Evolutionary conservation across 2,329 filamentous ascomycete genomes (phyloP).

Genomic region (Capronia epimyces): DNA sequence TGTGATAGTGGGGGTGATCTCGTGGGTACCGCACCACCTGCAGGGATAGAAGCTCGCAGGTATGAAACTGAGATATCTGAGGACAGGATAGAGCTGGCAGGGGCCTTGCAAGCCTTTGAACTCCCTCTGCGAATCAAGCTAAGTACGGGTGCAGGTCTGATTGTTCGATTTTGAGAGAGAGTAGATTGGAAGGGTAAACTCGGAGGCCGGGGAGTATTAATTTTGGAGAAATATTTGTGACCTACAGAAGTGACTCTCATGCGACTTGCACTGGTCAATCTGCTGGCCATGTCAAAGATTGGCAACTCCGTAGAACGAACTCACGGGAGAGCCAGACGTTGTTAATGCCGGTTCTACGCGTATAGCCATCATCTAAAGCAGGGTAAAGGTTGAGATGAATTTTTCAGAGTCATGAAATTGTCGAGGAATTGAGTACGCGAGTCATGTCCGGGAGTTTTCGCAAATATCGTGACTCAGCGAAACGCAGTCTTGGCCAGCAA

Average conservation of each 20-base stretch:
- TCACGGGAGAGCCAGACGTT: slow-evolving; percentile 3
- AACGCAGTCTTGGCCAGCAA: slow-evolving; percentile 4
- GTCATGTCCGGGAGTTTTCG: background rate
- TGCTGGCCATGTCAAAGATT: slow-evolving; percentile 21
- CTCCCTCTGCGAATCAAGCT: slow-evolving; percentile 3
- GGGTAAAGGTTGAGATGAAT: slow-evolving; percentile 12
- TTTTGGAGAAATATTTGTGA: slow-evolving; percentile 15
- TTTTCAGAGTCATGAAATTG: slow-evolving; percentile 1
- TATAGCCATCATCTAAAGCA: slow-evolving; percentile 6
- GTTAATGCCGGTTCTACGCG: slow-evolving; percentile 5
- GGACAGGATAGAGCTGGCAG: background rate
- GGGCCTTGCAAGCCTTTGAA: slow-evolving; percentile 4
- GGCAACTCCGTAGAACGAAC: slow-evolving; percentile 8
- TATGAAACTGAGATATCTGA: background rate
- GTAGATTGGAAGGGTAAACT: slow-evolving; percentile 13
- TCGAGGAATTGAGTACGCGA: slow-evolving; percentile 10
- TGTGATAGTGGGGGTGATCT: slow-evolving; percentile 27
- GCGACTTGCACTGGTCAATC: slow-evolving; percentile 15
- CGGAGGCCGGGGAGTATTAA: slow-evolving; percentile 12
- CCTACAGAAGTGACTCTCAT: slow-evolving; percentile 10
- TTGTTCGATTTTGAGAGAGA: slow-evolving; percentile 1
- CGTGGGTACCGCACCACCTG: slow-evolving; percentile 1
- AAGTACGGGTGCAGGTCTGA: slow-evolving; percentile 6
- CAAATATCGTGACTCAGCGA: slow-evolving; percentile 13
- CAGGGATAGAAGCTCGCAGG: background rate